A percentile compares a stretch with the other conserved stretches of the same genome.
Evolutionary conservation across 164 flowering plant genomes (phyloP).

Genomic region (Aristolochia californica): DNA sequence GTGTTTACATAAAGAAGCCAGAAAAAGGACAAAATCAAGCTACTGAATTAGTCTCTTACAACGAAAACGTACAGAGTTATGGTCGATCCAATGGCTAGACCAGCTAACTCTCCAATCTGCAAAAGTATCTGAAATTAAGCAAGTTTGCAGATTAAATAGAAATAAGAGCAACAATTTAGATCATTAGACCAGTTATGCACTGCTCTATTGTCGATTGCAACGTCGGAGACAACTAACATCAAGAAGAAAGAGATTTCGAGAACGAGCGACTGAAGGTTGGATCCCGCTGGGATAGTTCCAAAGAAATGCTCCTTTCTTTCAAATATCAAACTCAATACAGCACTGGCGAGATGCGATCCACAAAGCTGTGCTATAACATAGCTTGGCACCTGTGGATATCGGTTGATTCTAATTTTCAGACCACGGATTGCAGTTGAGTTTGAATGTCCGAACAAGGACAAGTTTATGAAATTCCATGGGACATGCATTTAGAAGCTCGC

Average conservation of each 20-base stretch:
- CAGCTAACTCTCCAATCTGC: constrained; percentile 59
- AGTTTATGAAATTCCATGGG: not conserved
- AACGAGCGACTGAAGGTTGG: constrained; percentile 32
- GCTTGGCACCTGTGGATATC: constrained; percentile 23
- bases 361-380: constrained; percentile 31
- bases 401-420: no score
- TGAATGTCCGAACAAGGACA: no score
- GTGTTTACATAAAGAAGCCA: no score
- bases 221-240: constrained; percentile 58
- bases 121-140: not conserved
- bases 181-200: constrained; percentile 10
- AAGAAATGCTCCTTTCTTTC: constrained; percentile 23
- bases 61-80: constrained; percentile 46
- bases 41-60: no score
- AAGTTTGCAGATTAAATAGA: not conserved
- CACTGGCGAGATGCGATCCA: constrained; percentile 42
- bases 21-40: no score
- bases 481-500: not conserved
- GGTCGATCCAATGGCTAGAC: constrained; percentile 60
- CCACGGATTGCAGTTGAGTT: no score
- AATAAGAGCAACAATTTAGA: not conserved
- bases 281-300: constrained; percentile 38
- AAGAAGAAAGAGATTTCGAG: constrained; percentile 49
- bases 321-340: constrained; percentile 27
- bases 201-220: constrained; percentile 51